Evolutionary conservation across 129 eudicot genomes (phyloP), one percentile per base, ranked within the genome.

Genomic region (Centaurea solstitialis): DNA sequence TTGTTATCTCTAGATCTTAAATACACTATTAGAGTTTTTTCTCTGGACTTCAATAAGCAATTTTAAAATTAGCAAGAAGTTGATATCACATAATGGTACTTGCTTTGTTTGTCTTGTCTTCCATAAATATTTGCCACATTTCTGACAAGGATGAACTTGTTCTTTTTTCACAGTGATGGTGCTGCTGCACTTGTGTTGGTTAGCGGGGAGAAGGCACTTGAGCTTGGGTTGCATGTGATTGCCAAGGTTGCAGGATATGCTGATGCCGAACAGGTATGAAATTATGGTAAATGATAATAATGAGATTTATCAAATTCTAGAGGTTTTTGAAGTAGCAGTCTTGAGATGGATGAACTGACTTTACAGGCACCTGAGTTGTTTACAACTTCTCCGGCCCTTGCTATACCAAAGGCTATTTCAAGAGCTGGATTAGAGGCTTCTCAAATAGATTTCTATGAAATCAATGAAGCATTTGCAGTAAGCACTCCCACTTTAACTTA

Each of bases 401-500:
- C 98, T 20, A 94, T 94, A 35, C 98, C 98, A 33, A 91, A 91
- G 86, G 98, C 97, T 70, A 86, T 93, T 74, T 79, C 91, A 70
- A 87, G 87, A 81, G 97, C 97, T 53, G 97, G 97, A 69, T 68
- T 94, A 30, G 89, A 91, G 72, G 91, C 95, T 75, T 91, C 97
- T 73, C 90, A 94, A 87, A 83, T 94, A 39, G 98, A 94, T 82
- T 94, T 62, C 79, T 91, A 91, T 41, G 98, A 94, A 84, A 92
- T 94, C 37, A 94, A 94, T 68, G 98, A 94, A 87, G 98, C 98
- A 71, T 94, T 94, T 80, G 86, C 98, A 38, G 97, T 94, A 94
- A 80, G 83, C 77, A 72, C 79, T 21, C 50, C 24, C 79, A 5
- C 37, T 21, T 76, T 77, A 23, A 72, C 20, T 50, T 53, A 18